Evolutionary conservation across 495 filamentous ascomycete genomes (phyloP).

Genomic region (Delitschia confertaspora): DNA sequence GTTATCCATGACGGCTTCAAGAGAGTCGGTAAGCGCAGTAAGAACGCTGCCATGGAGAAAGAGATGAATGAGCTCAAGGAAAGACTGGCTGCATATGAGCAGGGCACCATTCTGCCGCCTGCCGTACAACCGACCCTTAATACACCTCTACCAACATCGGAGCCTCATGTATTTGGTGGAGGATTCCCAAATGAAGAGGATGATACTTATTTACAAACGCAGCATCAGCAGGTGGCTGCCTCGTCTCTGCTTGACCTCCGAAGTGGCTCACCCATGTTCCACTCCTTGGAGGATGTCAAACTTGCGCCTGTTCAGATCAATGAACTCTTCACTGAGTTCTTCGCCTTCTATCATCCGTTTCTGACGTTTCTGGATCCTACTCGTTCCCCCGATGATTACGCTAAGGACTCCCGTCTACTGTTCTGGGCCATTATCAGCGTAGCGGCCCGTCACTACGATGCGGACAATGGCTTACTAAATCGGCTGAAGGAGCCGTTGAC

Average conservation of each 20-base stretch:
- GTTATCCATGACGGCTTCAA: conserved; percentile 94
- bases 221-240: conserved; percentile 56
- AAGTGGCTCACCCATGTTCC: conserved; percentile 37
- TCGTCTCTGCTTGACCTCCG: conserved; percentile 70
- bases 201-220: conserved; percentile 59
- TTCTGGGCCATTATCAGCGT: conserved; percentile 85
- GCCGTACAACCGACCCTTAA: conserved; percentile 9
- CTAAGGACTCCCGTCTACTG: conserved; percentile 61
- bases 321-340: conserved; percentile 72
- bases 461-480: conserved; percentile 57
- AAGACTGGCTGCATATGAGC: conserved; percentile 27
- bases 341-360: conserved; percentile 74
- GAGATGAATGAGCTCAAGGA: conserved; percentile 52
- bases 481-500: conserved; percentile 64
- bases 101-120: conserved; percentile 30
- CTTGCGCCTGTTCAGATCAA: conserved; percentile 62
- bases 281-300: conserved; percentile 60
- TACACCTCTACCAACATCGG: conserved; percentile 13
- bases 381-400: conserved; percentile 60
- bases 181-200: conserved; percentile 27
- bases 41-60: conserved; percentile 85
- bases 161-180: conserved; percentile 16
- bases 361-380: conserved; percentile 71
- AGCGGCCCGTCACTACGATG: conserved; percentile 63
- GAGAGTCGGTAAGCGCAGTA: conserved; percentile 79